Percentiles rank a stretch among this genome's conserved stretches.
phyloP scores from a whole-genome alignment of 2,329 filamentous ascomycete genomes.

The Phialocephala sp. region DNA sequence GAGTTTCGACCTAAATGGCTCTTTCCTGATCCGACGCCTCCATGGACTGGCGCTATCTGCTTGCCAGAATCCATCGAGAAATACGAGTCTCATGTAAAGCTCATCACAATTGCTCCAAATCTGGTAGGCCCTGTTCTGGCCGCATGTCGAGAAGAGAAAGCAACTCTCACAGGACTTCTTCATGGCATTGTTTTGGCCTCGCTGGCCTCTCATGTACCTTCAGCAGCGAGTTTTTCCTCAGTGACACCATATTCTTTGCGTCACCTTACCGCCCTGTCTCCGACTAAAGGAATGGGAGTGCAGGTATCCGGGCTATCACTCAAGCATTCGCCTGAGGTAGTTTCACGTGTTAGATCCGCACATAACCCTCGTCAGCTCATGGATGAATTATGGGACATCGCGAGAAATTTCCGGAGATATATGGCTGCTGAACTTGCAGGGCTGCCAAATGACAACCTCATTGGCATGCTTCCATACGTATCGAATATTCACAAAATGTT shows the following conservation, averaged over 20 bases:
- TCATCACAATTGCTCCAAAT: conserved; percentile 22
- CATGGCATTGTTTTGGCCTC: conserved; percentile 53
- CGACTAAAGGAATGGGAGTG: conserved; percentile 39
- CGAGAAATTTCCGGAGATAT: conserved; percentile 22
- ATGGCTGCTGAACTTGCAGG: conserved; percentile 47
- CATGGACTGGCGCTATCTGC: conserved; percentile 50
- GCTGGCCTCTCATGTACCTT: conserved; percentile 47
- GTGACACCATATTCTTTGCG: conserved; percentile 54
- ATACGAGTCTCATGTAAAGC: conserved; percentile 20
- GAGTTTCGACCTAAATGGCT: conserved; percentile 50
- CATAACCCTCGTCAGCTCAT: conserved; percentile 29
- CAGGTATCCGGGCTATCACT: conserved; percentile 43
- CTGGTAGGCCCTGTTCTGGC: conserved; percentile 16
- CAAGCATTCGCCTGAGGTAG: conserved; percentile 8
- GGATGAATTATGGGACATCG: conserved; percentile 50
- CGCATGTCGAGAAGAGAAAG: conserved; percentile 40
- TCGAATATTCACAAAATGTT: conserved; percentile 52
- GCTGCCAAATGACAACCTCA: conserved; percentile 51
- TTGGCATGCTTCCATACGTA: conserved; percentile 50
- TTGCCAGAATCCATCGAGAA: conserved; percentile 42
- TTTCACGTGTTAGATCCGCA: conserved; percentile 34
- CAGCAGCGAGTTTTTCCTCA: conserved; percentile 45
- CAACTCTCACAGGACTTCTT: conserved; percentile 56
- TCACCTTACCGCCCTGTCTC: conserved; percentile 42
- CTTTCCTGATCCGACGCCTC: conserved; percentile 31